phyloP scores from a whole-genome alignment of 371 early-diverging fungal genomes.

The Mortierella sp. region DNA sequence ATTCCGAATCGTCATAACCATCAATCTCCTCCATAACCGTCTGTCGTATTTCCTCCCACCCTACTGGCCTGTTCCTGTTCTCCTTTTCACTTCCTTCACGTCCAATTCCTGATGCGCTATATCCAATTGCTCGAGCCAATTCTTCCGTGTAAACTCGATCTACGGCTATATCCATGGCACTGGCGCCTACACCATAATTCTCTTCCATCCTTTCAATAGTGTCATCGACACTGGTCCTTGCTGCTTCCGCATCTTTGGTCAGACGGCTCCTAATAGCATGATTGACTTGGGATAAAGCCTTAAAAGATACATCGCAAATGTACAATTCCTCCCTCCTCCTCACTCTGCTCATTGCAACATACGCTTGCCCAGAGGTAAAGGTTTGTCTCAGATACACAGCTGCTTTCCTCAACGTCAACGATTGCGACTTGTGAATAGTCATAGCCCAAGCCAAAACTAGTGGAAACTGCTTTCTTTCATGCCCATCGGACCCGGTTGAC shows the following conservation, averaged over 20 bases:
- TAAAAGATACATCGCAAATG: not conserved
- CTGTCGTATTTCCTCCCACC: no score
- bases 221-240: conserved; percentile 14
- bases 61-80: no score
- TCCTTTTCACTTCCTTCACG: not conserved
- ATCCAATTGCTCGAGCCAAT: no score
- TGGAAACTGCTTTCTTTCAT: conserved; percentile 18
- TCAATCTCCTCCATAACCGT: no score
- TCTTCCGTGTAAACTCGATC: no score
- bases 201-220: conserved; percentile 12
- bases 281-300: not conserved
- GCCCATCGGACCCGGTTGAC: not conserved
- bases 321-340: conserved; percentile 10
- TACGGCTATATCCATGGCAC: no score
- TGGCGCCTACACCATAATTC: no score
- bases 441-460: conserved; percentile 14
- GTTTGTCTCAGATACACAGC: not conserved
- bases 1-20: no score
- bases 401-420: conserved; percentile 6
- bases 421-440: conserved; percentile 21
- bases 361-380: conserved; percentile 19
- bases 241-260: conserved; percentile 15
- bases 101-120: no score
- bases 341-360: conserved; percentile 25
- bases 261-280: conserved; percentile 12